Evolutionary conservation across 129 eudicot genomes (phyloP).

Genomic region (Centaurea solstitialis): DNA sequence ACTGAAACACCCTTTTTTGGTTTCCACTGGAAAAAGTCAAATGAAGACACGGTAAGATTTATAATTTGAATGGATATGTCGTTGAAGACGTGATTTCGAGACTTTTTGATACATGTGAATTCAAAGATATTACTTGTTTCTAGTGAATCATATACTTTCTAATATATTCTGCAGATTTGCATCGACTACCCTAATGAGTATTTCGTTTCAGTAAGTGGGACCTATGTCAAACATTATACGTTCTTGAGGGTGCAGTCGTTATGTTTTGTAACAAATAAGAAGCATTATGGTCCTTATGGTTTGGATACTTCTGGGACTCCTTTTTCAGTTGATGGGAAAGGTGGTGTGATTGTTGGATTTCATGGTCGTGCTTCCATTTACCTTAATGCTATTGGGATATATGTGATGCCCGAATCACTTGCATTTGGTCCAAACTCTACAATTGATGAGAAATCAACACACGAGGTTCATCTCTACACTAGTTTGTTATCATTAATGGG

Average conservation of each 20-base stretch:
- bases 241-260: background rate
- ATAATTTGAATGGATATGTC: background rate
- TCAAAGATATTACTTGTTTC: no score
- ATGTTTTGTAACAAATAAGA: background rate
- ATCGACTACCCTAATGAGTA: background rate
- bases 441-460: background rate
- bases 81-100: background rate
- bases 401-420: background rate
- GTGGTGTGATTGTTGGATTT: background rate
- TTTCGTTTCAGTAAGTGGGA: background rate
- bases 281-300: background rate
- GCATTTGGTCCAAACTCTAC: background rate
- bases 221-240: no score
- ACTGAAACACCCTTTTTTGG: background rate
- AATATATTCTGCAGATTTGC: background rate
- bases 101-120: background rate
- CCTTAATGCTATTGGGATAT: slow-evolving; percentile 13
- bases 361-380: background rate
- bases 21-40: no score
- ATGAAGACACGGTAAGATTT: background rate
- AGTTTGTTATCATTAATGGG: no score
- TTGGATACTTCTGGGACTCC: background rate
- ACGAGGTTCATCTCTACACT: background rate
- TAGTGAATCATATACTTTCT: no score
- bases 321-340: background rate